A percentile compares a stretch with the other conserved stretches of the same genome.
phyloP scores from a whole-genome alignment of 176 grass and related monocot species.

The Triticum monococcum region DNA sequence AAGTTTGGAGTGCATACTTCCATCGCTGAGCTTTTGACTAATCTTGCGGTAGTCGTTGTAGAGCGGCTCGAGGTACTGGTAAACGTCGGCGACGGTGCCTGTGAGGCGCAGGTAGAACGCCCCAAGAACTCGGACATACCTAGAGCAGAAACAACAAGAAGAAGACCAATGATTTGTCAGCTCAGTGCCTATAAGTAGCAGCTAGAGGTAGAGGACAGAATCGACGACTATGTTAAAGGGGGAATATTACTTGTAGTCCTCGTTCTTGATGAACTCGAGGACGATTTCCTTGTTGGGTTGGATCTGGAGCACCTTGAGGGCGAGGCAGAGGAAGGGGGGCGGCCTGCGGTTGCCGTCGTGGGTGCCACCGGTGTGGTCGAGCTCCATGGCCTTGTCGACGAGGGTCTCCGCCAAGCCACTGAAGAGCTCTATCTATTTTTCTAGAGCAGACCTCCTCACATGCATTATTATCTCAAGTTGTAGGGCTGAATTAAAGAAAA shows the following conservation, averaged over 20 bases:
- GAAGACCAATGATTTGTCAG: not conserved
- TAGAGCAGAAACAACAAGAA: constrained; percentile 8
- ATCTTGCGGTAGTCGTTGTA: constrained; percentile 97
- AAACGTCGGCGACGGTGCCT: constrained; percentile 73
- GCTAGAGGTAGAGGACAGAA: not conserved
- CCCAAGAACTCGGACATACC: constrained; percentile 84
- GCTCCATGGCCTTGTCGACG: constrained; percentile 99
- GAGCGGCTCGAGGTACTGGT: constrained; percentile 91
- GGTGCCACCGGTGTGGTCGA: constrained; percentile 84
- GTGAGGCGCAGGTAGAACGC: constrained; percentile 86
- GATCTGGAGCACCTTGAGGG: constrained; percentile 99
- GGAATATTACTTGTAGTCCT: constrained; percentile 79
- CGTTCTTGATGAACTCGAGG: constrained; percentile 97
- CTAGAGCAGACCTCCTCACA: too few species aligned
- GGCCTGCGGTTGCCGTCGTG: constrained; percentile 76
- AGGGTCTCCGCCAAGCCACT: constrained; percentile 59
- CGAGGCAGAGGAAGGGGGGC: constrained; percentile 81
- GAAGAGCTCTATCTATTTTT: too few species aligned
- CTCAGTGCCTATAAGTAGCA: not conserved
- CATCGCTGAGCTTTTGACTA: constrained; percentile 68
- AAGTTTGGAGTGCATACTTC: constrained; percentile 42
- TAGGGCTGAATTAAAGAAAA: too few species aligned
- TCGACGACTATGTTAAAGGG: not conserved
- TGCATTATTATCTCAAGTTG: too few species aligned
- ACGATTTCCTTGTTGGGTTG: constrained; percentile 97